Conservation (phyloP, 78 protist genomes). For the slime mould (Dictyostelium discoideum) region DNA sequence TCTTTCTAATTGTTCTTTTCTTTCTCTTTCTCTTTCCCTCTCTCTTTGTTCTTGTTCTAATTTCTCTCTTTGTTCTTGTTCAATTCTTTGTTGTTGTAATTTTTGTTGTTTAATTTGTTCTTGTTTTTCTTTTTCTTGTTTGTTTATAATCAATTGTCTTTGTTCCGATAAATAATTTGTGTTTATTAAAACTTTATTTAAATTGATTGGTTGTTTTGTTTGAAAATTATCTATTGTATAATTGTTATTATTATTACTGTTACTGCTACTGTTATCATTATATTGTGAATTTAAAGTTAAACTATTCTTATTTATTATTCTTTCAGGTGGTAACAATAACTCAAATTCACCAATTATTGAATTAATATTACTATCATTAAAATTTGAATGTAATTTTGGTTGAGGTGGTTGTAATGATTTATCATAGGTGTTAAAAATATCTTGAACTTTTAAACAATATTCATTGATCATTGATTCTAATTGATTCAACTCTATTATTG, state of each 20-base stretch:
- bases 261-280: too few relatives aligned
- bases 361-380: not conserved
- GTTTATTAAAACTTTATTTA: not conserved
- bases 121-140: not conserved
- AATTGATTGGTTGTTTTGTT: not conserved
- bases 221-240: not conserved
- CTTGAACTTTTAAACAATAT: not conserved
- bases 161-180: not conserved
- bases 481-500: not conserved
- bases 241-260: not conserved
- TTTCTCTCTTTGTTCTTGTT: not conserved
- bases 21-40: not conserved
- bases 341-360: not conserved
- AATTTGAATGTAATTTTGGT: not conserved
- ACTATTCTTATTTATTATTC: not conserved
- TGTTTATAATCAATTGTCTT: not conserved
- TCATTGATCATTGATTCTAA: not conserved
- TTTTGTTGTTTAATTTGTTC: conserved; percentile 3
- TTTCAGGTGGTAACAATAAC: not conserved
- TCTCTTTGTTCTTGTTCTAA: conserved; percentile 18
- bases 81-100: not conserved
- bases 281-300: not conserved
- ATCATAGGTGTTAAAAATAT: not conserved
- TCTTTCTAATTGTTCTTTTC: not conserved
- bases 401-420: not conserved